Conservation (phyloP, 2,329 filamentous ascomycete species). For the Periglandula ipomoeae region DNA sequence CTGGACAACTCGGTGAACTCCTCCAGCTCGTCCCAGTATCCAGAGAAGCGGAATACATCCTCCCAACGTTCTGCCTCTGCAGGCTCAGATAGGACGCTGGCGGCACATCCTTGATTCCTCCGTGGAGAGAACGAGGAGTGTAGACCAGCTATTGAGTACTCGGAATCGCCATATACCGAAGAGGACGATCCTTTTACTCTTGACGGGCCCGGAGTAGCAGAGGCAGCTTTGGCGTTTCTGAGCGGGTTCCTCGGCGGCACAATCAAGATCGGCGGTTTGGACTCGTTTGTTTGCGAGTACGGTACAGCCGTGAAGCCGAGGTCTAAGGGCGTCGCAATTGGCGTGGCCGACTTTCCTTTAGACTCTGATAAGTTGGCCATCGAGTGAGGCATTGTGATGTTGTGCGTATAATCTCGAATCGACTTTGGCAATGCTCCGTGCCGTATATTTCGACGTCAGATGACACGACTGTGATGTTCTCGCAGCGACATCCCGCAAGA, state of each 20-base stretch:
- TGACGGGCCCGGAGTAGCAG: not conserved
- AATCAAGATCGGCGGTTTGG: conserved; percentile 1
- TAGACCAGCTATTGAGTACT: not conserved
- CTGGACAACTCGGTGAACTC: not conserved
- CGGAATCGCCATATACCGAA: not conserved
- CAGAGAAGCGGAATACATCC: not conserved
- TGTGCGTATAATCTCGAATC: too few relatives aligned
- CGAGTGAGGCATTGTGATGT: not conserved
- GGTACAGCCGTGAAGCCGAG: conserved; percentile 1
- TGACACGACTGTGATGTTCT: too few relatives aligned
- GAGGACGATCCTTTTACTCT: not conserved
- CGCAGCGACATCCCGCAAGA: too few relatives aligned
- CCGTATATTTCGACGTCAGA: too few relatives aligned
- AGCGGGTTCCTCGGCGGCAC: not conserved
- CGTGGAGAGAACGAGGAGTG: not conserved
- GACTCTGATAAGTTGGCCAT: not conserved
- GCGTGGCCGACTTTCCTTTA: not conserved
- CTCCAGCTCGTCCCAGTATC: conserved; percentile 4
- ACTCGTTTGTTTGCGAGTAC: not conserved
- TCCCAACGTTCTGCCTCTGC: not conserved
- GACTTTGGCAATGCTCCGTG: too few relatives aligned
- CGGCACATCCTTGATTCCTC: not conserved
- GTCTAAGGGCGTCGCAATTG: not conserved
- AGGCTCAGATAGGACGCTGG: not conserved
- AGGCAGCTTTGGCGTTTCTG: not conserved